Evolutionary conservation across 768 basidiomycete genomes (phyloP).

Genomic region (Daedaleopsis nitida): DNA sequence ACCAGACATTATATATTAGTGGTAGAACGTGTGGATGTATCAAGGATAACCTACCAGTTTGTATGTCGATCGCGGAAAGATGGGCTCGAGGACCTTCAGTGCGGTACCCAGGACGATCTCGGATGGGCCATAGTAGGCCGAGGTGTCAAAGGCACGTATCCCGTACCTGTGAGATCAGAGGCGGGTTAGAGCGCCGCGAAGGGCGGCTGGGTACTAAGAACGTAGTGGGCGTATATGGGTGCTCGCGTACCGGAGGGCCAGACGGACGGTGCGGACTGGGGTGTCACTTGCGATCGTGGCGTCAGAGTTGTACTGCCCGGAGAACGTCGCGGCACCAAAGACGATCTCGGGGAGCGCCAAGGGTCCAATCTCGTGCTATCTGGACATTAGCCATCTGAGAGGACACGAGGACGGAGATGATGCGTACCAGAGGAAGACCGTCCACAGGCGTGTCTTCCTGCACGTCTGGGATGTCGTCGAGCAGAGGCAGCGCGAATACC

Average conservation of each 20-base stretch:
- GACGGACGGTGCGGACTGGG: slow-evolving; percentile 68
- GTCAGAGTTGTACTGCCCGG: slow-evolving; percentile 64
- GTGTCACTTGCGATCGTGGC: slow-evolving; percentile 54
- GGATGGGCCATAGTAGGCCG: slow-evolving; percentile 78
- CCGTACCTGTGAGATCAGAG: slow-evolving; percentile 60
- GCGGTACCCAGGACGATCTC: slow-evolving; percentile 76
- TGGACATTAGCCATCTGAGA: background rate
- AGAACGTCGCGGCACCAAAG: slow-evolving; percentile 75
- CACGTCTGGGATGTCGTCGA: slow-evolving; percentile 44
- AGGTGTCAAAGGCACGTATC: slow-evolving; percentile 79
- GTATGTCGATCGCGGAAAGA: slow-evolving; percentile 81
- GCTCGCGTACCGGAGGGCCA: slow-evolving; percentile 67
- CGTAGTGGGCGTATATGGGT: background rate
- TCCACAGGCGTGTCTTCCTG: slow-evolving; percentile 41
- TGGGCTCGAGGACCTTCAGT: slow-evolving; percentile 55
- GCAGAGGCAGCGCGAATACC: slow-evolving; percentile 39
- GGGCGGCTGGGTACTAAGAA: no score
- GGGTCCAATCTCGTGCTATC: slow-evolving; percentile 38
- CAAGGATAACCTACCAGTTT: slow-evolving; percentile 52
- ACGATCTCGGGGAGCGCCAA: slow-evolving; percentile 50
- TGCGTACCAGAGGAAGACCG: slow-evolving; percentile 37
- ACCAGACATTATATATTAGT: no score
- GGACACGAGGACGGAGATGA: background rate
- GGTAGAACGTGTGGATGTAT: background rate
- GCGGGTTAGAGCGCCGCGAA: no score